Percentiles rank a stretch among this genome's conserved stretches.
Conservation (phyloP, 169 alveolate species). For the Toxoplasma gondii region DNA sequence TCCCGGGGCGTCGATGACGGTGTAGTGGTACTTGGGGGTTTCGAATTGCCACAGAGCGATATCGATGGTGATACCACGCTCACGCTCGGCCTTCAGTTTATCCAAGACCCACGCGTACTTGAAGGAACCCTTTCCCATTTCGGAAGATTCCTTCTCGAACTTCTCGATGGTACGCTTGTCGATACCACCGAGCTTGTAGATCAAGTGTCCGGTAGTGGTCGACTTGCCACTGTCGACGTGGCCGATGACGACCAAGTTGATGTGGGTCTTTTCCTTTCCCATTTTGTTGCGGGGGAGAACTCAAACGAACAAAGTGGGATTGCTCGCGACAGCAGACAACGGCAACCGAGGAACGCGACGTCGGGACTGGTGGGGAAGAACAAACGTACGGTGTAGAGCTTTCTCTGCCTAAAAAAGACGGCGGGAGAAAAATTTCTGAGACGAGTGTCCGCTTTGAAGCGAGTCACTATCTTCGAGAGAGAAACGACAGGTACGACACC, state of each 20-base stretch:
- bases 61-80: slow-evolving; percentile 99
- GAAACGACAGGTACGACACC: no score
- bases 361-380: no score
- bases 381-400: no score
- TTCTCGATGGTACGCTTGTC: slow-evolving; percentile 95
- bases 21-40: slow-evolving; percentile 95
- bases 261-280: slow-evolving; percentile 90
- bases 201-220: slow-evolving; percentile 96
- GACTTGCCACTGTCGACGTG: slow-evolving; percentile 98
- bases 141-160: slow-evolving; percentile 95
- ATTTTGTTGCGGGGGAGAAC: slow-evolving; percentile 14
- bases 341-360: not conserved
- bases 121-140: slow-evolving; percentile 96
- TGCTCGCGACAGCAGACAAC: not conserved
- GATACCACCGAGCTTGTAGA: slow-evolving; percentile 96
- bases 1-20: slow-evolving; percentile 99
- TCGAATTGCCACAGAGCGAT: slow-evolving; percentile 97
- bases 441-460: no score
- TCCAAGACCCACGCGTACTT: slow-evolving; percentile 99
- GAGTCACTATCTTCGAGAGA: no score
- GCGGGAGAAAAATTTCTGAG: no score
- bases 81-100: slow-evolving; percentile 98
- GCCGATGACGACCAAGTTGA: slow-evolving; percentile 95
- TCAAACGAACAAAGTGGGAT: not conserved
- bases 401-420: no score